Evolutionary conservation across 2,329 filamentous ascomycete species (phyloP), one percentile per base, ranked within the genome.

Genomic region (Diaporthe capsici): DNA sequence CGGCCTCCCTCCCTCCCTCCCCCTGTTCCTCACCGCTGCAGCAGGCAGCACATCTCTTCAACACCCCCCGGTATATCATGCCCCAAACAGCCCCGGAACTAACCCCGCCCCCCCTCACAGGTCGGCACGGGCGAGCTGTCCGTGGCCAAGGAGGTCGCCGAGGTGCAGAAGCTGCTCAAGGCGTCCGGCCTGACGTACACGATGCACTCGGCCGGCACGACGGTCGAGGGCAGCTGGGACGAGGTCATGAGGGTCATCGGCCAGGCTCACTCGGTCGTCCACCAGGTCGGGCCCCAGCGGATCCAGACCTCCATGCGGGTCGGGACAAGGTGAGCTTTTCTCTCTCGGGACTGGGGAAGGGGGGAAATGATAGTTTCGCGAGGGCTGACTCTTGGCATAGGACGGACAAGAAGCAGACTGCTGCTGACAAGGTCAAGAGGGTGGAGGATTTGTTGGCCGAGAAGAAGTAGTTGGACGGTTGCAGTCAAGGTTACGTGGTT

Each of bases 201-300:
- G 63, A 97, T 98, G 95, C 96, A 98, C 85, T 96, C 94, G 37
- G 96, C 95, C 2, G 97, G 96, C 17, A 98, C 96, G 0, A 98
- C 96, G 0, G 90, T 98, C 73, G 96, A 98, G 87, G 97, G 96
- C 3, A 90, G 92, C 55, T 98, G 97, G 96, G 94, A 97, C 78
- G 91, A 94, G 44, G 95, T 98, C 75, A 95, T 98, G 89, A 88
- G 87, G 74, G 89, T 96, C 39, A 94, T 98, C 79, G 95, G 95
- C n/a, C 94, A 96, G 85, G 94, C 94, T 4, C 95, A 98, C 85
- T 89, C 90, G 0, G 87, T 95, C 63, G 90, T 98, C 31, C 95
- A 98, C 82, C 85, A 91, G 76, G 90, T 91, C 76, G 95, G 95
- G n/a, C 90, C 95, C 47, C 88, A 94, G 76, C 88, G 97, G 73